A percentile compares a stretch with the other conserved stretches of the same genome.
These are phyloP conservation scores for Fusarium fracticaudum DNA, from an alignment of 2,329 filamentous ascomycete genomes.

Conservation along the genomic window DNA sequence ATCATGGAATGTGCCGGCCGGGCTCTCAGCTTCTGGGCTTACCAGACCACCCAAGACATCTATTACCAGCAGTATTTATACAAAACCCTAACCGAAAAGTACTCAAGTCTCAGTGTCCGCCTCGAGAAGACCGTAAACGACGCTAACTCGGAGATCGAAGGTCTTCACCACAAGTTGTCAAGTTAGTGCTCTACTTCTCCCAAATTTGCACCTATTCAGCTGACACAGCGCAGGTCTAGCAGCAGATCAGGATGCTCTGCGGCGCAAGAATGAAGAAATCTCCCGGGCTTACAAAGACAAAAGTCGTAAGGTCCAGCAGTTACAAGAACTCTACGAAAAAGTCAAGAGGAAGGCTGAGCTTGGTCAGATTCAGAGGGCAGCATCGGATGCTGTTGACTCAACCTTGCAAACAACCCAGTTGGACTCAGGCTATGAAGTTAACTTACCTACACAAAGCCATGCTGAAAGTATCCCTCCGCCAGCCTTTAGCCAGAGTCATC, in stretches of 20 bases:
- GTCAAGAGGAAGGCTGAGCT: conserved; percentile 65
- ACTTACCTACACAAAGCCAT: neutral
- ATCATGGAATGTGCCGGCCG: conserved; percentile 89
- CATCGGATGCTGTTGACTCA: conserved; percentile 55
- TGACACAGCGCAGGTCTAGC: conserved; percentile 58
- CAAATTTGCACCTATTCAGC: neutral
- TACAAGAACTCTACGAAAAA: conserved; percentile 72
- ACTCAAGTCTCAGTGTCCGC: conserved; percentile 68
- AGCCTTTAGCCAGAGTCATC: conserved; percentile 19
- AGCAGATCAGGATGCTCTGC: conserved; percentile 69
- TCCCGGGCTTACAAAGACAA: conserved; percentile 75
- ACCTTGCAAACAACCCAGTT: conserved; percentile 33
- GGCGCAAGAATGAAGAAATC: conserved; percentile 78
- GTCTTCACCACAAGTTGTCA: conserved; percentile 70
- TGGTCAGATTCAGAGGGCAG: conserved; percentile 64
- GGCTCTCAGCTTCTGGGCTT: conserved; percentile 85
- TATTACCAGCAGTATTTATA: conserved; percentile 78
- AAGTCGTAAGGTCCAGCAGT: conserved; percentile 72
- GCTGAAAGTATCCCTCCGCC: neutral
- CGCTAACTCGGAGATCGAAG: conserved; percentile 76
- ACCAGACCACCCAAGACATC: conserved; percentile 87
- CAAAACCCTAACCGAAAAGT: conserved; percentile 78
- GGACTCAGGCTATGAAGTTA: conserved; percentile 4
- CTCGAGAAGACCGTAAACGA: conserved; percentile 79
- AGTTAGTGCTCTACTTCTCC: conserved; percentile 54